Percentiles rank a stretch among this genome's conserved stretches.
These are phyloP conservation scores for Penicillium pancosmium DNA, from an alignment of 495 filamentous ascomycete genomes.

Conservation along the genomic window DNA sequence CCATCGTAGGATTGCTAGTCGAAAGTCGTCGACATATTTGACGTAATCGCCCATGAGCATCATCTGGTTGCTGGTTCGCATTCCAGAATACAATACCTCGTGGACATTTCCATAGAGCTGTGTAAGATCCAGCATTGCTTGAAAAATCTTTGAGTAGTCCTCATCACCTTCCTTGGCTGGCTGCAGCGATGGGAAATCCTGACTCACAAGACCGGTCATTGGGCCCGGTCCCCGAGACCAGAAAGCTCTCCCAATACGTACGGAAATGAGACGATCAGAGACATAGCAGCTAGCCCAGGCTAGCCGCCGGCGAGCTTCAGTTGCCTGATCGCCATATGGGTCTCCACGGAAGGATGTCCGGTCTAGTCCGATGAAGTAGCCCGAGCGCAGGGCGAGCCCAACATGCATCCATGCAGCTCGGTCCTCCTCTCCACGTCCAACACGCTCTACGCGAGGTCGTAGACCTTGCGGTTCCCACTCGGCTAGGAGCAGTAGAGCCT, in stretches of 20 bases:
- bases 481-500: slow-evolving; percentile 62
- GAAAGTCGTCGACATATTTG: slow-evolving; percentile 69
- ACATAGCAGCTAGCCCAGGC: slow-evolving; percentile 68
- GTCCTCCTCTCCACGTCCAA: slow-evolving; percentile 67
- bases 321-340: slow-evolving; percentile 48
- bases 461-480: slow-evolving; percentile 67
- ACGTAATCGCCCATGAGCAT: slow-evolving; percentile 68
- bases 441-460: slow-evolving; percentile 51
- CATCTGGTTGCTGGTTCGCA: slow-evolving; percentile 64
- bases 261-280: slow-evolving; percentile 65
- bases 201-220: slow-evolving; percentile 59
- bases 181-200: slow-evolving; percentile 63
- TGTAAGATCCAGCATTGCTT: slow-evolving; percentile 64
- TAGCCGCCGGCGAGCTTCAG: slow-evolving; percentile 57
- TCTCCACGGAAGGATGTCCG: slow-evolving; percentile 56
- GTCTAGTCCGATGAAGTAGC: slow-evolving; percentile 64
- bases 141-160: slow-evolving; percentile 64
- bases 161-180: slow-evolving; percentile 55
- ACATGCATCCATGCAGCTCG: slow-evolving; percentile 71
- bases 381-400: slow-evolving; percentile 63
- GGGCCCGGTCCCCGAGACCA: slow-evolving; percentile 68
- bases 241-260: slow-evolving; percentile 65
- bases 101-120: slow-evolving; percentile 70
- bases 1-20: slow-evolving; percentile 62
- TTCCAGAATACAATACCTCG: slow-evolving; percentile 66